Base-by-base conservation (phyloP, 2,329 filamentous ascomycete species). In the Corinectria fuckeliana region DNA sequence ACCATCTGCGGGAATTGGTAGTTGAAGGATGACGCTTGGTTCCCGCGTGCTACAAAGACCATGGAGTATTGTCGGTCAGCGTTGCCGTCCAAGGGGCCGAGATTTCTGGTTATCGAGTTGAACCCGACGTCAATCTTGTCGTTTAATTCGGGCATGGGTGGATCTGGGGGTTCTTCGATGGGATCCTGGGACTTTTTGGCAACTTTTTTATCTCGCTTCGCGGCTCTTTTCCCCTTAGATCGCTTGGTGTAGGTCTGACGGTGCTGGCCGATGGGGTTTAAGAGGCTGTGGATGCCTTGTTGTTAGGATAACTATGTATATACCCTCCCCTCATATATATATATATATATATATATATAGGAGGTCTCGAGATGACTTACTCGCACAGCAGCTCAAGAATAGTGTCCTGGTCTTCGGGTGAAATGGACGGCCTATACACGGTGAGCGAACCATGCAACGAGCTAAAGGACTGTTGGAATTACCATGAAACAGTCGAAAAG, bases 311-410 rank as follows among this genome's bases (percentile, higher is more conserved):
- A n/a, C n/a, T n/a, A n/a, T n/a, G n/a, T n/a, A n/a, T n/a, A n/a
- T n/a, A n/a, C n/a, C n/a, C n/a, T n/a, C n/a, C n/a, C n/a, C n/a
- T n/a, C n/a, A n/a, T n/a, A n/a, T n/a, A n/a, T n/a, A n/a, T n/a
- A n/a, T n/a, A n/a, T n/a, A n/a, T n/a, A n/a, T n/a, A n/a, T n/a
- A n/a, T n/a, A n/a, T n/a, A n/a, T n/a, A n/a, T n/a, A n/a, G n/a
- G n/a, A n/a, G n/a, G n/a, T n/a, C n/a, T n/a, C 5, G 16, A 18
- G n/a, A 5, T 26, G 2, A 4, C 74, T 58, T 81, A 91, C 89
- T 80, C 83, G 83, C 85, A 90, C 5, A 91, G 78, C 48, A 92
- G 78, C 62, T 91, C 87, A 9, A 91, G 71, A 34, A 91, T 88
- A 4, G 81, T 80, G 50, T 88, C 82, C 72, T 91, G 87, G 51